phyloP scores from a whole-genome alignment of 495 filamentous ascomycete genomes.

The Aspergillus sparsus region DNA sequence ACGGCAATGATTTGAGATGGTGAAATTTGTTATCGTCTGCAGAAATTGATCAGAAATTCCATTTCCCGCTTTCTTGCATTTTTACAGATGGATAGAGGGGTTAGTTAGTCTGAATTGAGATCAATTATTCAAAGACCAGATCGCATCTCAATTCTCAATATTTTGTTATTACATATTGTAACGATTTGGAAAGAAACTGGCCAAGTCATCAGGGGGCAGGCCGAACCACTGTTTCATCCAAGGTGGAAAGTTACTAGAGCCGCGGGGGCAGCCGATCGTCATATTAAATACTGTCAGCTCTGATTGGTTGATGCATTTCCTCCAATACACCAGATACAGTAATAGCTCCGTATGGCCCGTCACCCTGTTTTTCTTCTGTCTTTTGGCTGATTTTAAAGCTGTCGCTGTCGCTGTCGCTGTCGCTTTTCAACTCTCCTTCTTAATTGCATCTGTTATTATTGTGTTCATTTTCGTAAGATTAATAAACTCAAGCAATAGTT shows the following conservation, averaged over 20 bases:
- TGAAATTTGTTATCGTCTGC: too few species aligned
- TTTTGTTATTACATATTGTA: background rate
- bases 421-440: too few species aligned
- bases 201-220: conserved; percentile 22
- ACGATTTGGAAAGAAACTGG: conserved; percentile 6
- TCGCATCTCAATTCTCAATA: background rate
- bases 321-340: background rate
- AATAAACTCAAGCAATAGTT: too few species aligned
- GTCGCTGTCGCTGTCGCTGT: too few species aligned
- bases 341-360: background rate
- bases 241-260: conserved; percentile 20
- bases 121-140: background rate
- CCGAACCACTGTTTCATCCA: conserved; percentile 25
- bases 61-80: too few species aligned
- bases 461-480: too few species aligned
- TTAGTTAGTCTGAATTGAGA: background rate
- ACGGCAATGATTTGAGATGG: too few species aligned
- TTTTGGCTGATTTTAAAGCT: too few species aligned
- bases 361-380: background rate
- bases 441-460: too few species aligned
- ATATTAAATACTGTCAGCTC: conserved; percentile 14
- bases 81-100: background rate
- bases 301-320: conserved; percentile 2
- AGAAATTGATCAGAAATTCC: too few species aligned
- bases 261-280: conserved; percentile 25